Conservation (phyloP, 2,329 filamentous ascomycete genomes). For the Coleophoma cylindrospora region DNA sequence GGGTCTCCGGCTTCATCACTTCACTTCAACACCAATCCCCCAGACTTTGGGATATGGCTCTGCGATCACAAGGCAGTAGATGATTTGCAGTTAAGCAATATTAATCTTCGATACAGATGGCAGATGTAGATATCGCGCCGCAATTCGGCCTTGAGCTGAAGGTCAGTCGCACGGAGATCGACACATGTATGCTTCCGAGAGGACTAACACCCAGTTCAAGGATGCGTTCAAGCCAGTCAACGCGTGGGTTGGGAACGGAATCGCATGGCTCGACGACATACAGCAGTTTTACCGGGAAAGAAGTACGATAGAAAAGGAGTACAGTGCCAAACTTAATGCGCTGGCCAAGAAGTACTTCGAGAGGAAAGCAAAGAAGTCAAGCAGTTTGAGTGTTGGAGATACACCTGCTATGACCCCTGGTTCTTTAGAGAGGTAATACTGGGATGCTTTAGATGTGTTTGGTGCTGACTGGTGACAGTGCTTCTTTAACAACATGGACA, state of each 20-base stretch:
- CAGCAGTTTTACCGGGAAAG: constrained; percentile 97
- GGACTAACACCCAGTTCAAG: constrained; percentile 37
- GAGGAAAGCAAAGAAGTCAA: constrained; percentile 88
- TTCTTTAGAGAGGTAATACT: constrained; percentile 73
- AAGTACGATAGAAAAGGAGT: constrained; percentile 93
- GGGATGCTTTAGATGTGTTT: no score
- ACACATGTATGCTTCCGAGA: not conserved
- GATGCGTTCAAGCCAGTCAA: constrained; percentile 97
- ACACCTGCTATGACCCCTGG: constrained; percentile 90
- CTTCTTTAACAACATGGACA: constrained; percentile 94
- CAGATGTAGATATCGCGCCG: constrained; percentile 75
- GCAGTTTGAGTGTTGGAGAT: constrained; percentile 86
- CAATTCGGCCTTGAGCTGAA: constrained; percentile 93
- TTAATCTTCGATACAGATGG: constrained; percentile 47
- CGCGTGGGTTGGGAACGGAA: constrained; percentile 83
- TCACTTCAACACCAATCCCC: no score
- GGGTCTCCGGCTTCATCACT: no score
- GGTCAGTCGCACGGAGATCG: constrained; percentile 43
- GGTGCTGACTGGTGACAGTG: constrained; percentile 42
- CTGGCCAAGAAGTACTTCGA: constrained; percentile 97
- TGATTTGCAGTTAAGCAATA: constrained; percentile 10
- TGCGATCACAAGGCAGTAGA: constrained; percentile 4
- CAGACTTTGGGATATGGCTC: no score
- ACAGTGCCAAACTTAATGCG: constrained; percentile 78
- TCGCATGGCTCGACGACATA: constrained; percentile 93